Base-by-base conservation (phyloP, 2,329 filamentous ascomycete genomes). In the Pseudopithomyces maydicus region DNA sequence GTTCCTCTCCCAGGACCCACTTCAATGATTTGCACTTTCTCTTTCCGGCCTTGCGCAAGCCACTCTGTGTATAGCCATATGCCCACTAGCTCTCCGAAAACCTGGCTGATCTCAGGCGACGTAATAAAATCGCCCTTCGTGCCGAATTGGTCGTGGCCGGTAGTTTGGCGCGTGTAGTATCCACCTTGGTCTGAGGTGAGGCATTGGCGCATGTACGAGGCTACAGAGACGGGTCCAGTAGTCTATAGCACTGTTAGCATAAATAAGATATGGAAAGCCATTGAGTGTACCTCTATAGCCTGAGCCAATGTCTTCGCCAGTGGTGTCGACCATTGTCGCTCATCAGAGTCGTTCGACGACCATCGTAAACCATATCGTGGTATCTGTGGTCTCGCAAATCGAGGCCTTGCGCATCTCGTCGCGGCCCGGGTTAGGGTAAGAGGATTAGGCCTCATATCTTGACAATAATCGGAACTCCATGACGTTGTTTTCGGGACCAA, bases 171-270 rank as follows among this genome's bases (percentile, higher is more conserved):
- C 5, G 92, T 98, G 78, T 99, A 99, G 80, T 99, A 99, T 52
- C 95, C 95, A 56, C 92, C 92, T 38, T 92, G 79, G 59, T 95
- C 91, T 11, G 91, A 90, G 0, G 95, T 99, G 62, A 99, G 85
- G 75, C 94, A 97, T 88, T 98, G 96, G 73, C 95, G 93, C 95
- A 99, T 99, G 76, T 93, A 99, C 51, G 92, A 89, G 5, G 95
- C 93, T 58, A 99, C 85, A 0, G 95, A 91, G 26, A 98, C 88
- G 3, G 95, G 94, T 0, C 95, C 95, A 11, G 95, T 98, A 39
- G 89, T 86, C 87, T 90, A 65, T 15, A n/a, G 12, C 4, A 48
- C 15, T 19, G 22, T 66, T 33, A 63, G 57, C 17, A 3, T 5
- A 19, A 1, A 35, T 29, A 2, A 29, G 10, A 2, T 38, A 7